These are phyloP conservation scores for Globisporangium cederbergense DNA, from an alignment of 352 stramenopile species.

Conservation along the genomic window DNA sequence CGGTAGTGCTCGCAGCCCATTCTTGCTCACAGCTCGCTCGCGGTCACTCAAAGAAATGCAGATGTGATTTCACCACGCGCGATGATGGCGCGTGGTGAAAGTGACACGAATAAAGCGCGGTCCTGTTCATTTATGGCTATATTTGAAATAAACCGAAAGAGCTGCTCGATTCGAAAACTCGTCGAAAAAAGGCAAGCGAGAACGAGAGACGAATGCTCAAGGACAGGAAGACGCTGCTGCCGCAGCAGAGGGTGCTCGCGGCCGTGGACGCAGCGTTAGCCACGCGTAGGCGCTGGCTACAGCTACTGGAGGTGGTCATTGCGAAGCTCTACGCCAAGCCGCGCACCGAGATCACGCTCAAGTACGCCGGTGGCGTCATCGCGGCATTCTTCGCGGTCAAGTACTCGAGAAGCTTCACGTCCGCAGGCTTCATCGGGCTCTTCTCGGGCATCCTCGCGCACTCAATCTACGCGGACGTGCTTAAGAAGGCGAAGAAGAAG, in stretches of 20 bases:
- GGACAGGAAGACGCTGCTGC: slow-evolving; percentile 10
- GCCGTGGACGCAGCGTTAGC: slow-evolving; percentile 17
- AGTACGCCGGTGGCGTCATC: slow-evolving; percentile 53
- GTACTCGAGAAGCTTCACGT: slow-evolving; percentile 58
- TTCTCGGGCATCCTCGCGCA: slow-evolving; percentile 66
- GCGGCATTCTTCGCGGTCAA: slow-evolving; percentile 56
- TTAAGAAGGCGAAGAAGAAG: slow-evolving; percentile 29
- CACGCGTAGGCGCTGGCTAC: slow-evolving; percentile 22
- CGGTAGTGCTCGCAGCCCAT: slow-evolving; percentile 55
- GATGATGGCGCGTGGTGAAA: too few species aligned
- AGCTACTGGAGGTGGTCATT: slow-evolving; percentile 19
- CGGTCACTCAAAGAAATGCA: slow-evolving; percentile 1
- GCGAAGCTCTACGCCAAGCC: slow-evolving; percentile 26
- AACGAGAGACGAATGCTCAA: slow-evolving; percentile 3
- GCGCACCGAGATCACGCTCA: slow-evolving; percentile 49
- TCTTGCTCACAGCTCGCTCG: too few species aligned
- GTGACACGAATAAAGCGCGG: too few species aligned
- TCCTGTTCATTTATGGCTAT: not conserved
- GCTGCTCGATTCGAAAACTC: not conserved
- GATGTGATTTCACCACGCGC: too few species aligned
- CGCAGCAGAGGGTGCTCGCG: slow-evolving; percentile 12
- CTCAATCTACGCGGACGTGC: slow-evolving; percentile 68
- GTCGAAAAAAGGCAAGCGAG: not conserved
- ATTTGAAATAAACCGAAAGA: not conserved
- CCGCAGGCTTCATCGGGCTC: slow-evolving; percentile 53